Conservation (phyloP, 345 rosid genomes). For the Abelmoschus esculentus region DNA sequence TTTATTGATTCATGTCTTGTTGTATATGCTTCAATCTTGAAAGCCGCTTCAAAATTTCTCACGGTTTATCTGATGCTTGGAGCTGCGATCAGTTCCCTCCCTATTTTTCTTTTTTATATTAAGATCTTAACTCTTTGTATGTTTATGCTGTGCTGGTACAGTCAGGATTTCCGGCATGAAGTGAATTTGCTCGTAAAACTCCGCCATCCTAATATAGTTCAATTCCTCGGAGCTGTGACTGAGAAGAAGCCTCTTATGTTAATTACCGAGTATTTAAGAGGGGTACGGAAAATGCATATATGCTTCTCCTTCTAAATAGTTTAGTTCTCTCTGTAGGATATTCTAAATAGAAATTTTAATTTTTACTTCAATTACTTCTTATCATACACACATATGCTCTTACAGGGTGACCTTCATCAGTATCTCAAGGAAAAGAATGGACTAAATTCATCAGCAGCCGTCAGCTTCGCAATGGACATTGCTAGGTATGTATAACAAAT, state of each 20-base stretch:
- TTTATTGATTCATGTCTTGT: neutral
- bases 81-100: neutral
- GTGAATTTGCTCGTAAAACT: constrained; percentile 95
- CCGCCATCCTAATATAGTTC: constrained; percentile 96
- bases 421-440: constrained; percentile 90
- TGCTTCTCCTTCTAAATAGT: constrained; percentile 12
- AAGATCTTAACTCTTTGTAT: neutral
- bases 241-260: constrained; percentile 98
- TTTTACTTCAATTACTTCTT: neutral
- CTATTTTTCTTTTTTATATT: neutral
- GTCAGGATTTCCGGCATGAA: constrained; percentile 99
- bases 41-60: neutral
- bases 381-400: constrained; percentile 10
- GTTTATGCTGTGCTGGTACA: constrained; percentile 34
- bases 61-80: constrained; percentile 8
- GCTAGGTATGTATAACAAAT: constrained; percentile 57
- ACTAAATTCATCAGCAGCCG: constrained; percentile 78
- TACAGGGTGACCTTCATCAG: constrained; percentile 96
- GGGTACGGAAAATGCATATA: constrained; percentile 44
- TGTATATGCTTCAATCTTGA: neutral
- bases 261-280: constrained; percentile 88
- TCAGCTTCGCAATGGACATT: constrained; percentile 89
- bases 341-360: neutral
- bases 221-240: constrained; percentile 96
- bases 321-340: constrained; percentile 5